These are phyloP conservation scores for Capronia epimyces DNA, from an alignment of 2,329 filamentous ascomycete species.

Conservation along the genomic window DNA sequence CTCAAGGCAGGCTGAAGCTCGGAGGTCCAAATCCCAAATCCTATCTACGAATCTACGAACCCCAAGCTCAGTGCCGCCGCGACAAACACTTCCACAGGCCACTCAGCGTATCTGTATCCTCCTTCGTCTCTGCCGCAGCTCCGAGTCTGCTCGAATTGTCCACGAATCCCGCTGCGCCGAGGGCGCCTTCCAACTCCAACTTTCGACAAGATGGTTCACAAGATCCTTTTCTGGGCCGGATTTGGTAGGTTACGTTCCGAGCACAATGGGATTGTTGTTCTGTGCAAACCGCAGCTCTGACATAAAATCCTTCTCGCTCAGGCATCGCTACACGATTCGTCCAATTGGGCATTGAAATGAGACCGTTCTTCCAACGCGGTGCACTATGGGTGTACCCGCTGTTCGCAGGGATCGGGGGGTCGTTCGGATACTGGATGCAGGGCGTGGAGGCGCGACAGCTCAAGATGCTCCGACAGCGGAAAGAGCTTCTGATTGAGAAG, in stretches of 20 bases:
- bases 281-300: no score
- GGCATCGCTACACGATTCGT: conserved; percentile 87
- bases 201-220: conserved; percentile 41
- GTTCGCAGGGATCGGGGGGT: conserved; percentile 77
- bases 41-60: neutral
- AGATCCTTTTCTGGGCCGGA: conserved; percentile 56
- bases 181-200: conserved; percentile 26
- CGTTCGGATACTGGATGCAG: conserved; percentile 96
- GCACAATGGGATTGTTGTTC: no score
- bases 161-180: conserved; percentile 7
- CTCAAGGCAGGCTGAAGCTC: neutral
- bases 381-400: conserved; percentile 88
- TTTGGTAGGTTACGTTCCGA: conserved; percentile 63
- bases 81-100: neutral
- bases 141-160: conserved; percentile 8
- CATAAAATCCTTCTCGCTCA: conserved; percentile 37
- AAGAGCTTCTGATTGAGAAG: conserved; percentile 80
- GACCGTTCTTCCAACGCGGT: conserved; percentile 78
- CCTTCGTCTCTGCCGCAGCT: neutral
- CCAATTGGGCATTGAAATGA: conserved; percentile 98
- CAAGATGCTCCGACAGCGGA: conserved; percentile 69
- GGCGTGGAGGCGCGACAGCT: conserved; percentile 81
- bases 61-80: neutral
- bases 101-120: neutral
- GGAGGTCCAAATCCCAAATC: neutral